Percentiles rank a stretch among this genome's conserved stretches.
Evolutionary conservation across 768 basidiomycete species (phyloP).

Genomic region (Podaxis sp.): DNA sequence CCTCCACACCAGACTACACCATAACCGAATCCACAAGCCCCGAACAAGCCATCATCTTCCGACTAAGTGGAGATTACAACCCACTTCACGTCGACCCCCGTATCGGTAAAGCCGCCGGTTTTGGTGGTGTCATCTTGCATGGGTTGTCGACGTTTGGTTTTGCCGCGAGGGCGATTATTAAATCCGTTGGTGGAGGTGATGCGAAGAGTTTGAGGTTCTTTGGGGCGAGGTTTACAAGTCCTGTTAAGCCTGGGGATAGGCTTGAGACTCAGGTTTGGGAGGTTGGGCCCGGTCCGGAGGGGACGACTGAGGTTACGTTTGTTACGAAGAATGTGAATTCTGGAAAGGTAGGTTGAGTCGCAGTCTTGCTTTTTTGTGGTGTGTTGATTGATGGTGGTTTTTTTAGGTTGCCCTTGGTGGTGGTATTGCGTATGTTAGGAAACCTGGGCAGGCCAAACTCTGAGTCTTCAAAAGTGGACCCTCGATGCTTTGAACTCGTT

Average conservation of each 20-base stretch:
- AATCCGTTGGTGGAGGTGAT: slow-evolving; percentile 55
- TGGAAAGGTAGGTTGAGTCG: slow-evolving; percentile 39
- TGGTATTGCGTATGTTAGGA: slow-evolving; percentile 62
- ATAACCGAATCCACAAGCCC: slow-evolving; percentile 57
- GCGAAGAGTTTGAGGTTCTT: slow-evolving; percentile 61
- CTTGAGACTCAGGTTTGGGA: slow-evolving; percentile 81
- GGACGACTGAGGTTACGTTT: slow-evolving; percentile 57
- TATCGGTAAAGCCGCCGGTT: slow-evolving; percentile 69
- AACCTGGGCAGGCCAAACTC: slow-evolving; percentile 27
- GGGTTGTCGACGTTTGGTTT: slow-evolving; percentile 82
- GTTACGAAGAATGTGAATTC: slow-evolving; percentile 54
- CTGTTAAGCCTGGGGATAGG: slow-evolving; percentile 78
- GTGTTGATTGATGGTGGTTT: not conserved
- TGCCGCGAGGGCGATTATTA: slow-evolving; percentile 71
- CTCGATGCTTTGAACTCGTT: no score
- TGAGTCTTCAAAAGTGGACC: slow-evolving; percentile 6
- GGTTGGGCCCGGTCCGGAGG: slow-evolving; percentile 59
- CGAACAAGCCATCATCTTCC: slow-evolving; percentile 67
- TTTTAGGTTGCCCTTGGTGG: slow-evolving; percentile 42
- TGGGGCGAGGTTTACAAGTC: slow-evolving; percentile 75
- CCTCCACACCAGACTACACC: slow-evolving; percentile 49
- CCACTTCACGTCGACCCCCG: slow-evolving; percentile 75
- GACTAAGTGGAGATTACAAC: slow-evolving; percentile 77
- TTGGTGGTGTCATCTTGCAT: slow-evolving; percentile 83
- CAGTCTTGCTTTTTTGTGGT: not conserved